phyloP scores from a whole-genome alignment of 768 basidiomycete genomes.

The Kwoniella pini region DNA sequence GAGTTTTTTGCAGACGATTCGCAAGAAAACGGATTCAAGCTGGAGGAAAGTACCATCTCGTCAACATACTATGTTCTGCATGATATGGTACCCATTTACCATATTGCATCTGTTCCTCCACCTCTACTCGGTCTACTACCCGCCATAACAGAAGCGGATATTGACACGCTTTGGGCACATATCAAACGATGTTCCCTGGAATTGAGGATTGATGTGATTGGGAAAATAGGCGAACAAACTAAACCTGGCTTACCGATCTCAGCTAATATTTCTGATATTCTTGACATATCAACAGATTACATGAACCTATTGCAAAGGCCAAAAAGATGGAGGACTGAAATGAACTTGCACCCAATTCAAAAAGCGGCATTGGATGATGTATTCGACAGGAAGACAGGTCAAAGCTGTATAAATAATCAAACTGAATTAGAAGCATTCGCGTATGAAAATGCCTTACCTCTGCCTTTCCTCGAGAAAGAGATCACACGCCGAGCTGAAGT shows the following conservation, averaged over 20 bases:
- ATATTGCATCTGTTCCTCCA: constrained; percentile 63
- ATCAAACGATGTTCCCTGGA: constrained; percentile 25
- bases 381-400: constrained; percentile 21
- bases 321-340: constrained; percentile 22
- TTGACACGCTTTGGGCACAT: constrained; percentile 24
- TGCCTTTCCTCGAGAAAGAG: constrained; percentile 19
- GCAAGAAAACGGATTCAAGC: constrained; percentile 26
- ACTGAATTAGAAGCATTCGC: constrained; percentile 31
- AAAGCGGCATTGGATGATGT: constrained; percentile 23
- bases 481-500: constrained; percentile 4
- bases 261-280: constrained; percentile 1
- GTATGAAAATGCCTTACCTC: constrained; percentile 29
- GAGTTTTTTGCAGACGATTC: constrained; percentile 56
- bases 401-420: constrained; percentile 11
- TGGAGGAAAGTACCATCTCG: constrained; percentile 3
- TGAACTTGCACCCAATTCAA: constrained; percentile 25
- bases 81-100: constrained; percentile 61
- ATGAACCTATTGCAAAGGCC: constrained; percentile 8
- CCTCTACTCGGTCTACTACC: constrained; percentile 63
- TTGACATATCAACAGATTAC: constrained; percentile 7
- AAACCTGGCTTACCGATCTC: constrained; percentile 9
- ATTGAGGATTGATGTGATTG: constrained; percentile 5
- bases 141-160: constrained; percentile 52
- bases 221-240: constrained; percentile 1
- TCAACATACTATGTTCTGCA: constrained; percentile 64